Conservation (phyloP, 1,139 yeast species). For the Taiozyma sp. region DNA sequence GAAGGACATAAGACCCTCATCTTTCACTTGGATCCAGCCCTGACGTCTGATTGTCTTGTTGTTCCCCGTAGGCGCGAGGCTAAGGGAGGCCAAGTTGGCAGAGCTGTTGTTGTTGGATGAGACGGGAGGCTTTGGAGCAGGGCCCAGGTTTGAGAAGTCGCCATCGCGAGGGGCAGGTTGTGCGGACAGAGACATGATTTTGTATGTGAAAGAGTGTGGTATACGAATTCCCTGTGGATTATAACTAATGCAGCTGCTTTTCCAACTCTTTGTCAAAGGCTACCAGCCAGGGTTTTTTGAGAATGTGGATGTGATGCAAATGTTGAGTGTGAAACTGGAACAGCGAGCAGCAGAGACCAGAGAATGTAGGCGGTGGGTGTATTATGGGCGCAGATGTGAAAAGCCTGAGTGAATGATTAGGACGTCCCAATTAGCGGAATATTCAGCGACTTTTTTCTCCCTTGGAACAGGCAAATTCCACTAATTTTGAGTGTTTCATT, state of each 20-base stretch:
- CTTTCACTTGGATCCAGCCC: slow-evolving; percentile 93
- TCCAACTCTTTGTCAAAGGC: not conserved
- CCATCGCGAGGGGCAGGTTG: slow-evolving; percentile 39
- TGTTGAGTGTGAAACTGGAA: not conserved
- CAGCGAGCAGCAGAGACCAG: not conserved
- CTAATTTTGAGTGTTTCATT: not conserved
- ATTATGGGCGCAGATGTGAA: not conserved
- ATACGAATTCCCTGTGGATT: too few relatives aligned
- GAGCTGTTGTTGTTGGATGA: slow-evolving; percentile 23
- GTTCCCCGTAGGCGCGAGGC: slow-evolving; percentile 13
- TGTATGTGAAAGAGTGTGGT: not conserved
- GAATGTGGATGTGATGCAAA: too few relatives aligned
- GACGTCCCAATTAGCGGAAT: not conserved
- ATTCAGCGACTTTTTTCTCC: not conserved
- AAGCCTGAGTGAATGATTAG: not conserved
- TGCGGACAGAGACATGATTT: slow-evolving; percentile 34
- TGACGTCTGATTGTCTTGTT: slow-evolving; percentile 27
- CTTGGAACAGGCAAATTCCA: not conserved
- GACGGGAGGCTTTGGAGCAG: slow-evolving; percentile 39
- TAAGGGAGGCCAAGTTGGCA: slow-evolving; percentile 26
- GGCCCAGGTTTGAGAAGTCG: slow-evolving; percentile 38
- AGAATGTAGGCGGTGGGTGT: not conserved
- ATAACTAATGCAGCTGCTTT: too few relatives aligned
- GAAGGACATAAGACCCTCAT: slow-evolving; percentile 82
- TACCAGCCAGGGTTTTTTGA: not conserved